Conservation (phyloP, 2,329 filamentous ascomycete species). For the Cladobotryum mycophilum region DNA sequence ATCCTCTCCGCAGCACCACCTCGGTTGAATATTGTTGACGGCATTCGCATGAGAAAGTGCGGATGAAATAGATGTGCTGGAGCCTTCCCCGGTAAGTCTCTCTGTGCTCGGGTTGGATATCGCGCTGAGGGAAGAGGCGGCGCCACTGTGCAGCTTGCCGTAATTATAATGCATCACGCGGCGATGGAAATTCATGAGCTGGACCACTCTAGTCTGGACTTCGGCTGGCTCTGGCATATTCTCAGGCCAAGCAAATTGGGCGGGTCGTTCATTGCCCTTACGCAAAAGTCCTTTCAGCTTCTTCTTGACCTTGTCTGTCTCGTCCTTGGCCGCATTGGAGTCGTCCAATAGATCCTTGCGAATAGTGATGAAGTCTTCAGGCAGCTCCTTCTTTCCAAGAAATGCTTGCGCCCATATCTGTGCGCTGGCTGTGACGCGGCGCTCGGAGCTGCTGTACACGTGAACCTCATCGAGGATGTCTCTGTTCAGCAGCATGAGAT, state of each 20-base stretch:
- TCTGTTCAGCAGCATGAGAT: conserved; percentile 85
- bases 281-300: conserved; percentile 90
- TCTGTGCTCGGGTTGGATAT: conserved; percentile 47
- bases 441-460: conserved; percentile 92
- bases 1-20: conserved; percentile 97
- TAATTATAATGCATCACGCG: conserved; percentile 95
- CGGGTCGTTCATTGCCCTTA: conserved; percentile 86
- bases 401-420: conserved; percentile 94
- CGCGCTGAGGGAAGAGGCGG: conserved; percentile 55
- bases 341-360: conserved; percentile 94
- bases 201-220: conserved; percentile 85
- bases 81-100: conserved; percentile 36
- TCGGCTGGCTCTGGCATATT: conserved; percentile 92
- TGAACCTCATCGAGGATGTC: conserved; percentile 88
- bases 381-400: conserved; percentile 76
- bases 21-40: conserved; percentile 68
- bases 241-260: conserved; percentile 96
- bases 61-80: conserved; percentile 38
- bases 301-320: conserved; percentile 99
- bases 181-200: conserved; percentile 96
- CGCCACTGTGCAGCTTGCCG: conserved; percentile 64
- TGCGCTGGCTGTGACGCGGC: conserved; percentile 88
- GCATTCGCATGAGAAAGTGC: conserved; percentile 56
- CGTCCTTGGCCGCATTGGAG: conserved; percentile 96
- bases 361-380: conserved; percentile 79